Conservation (phyloP, 192 early-diverging fungal species). For the Podila verticillata region DNA sequence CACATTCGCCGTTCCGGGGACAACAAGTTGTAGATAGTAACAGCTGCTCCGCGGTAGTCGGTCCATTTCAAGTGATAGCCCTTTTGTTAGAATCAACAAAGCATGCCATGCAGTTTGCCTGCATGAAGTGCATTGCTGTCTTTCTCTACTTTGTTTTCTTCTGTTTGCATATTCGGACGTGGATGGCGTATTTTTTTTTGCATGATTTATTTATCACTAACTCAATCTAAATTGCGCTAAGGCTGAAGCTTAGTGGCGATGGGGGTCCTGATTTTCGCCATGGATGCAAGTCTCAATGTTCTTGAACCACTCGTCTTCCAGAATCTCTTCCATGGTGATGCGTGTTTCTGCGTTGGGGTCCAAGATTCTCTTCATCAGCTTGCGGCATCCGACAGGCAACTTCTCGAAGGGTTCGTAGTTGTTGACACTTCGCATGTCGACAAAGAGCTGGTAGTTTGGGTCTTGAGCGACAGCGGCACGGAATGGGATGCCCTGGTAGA, state of each 20-base stretch:
- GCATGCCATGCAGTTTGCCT: not conserved
- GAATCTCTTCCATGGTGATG: slow-evolving; percentile 72
- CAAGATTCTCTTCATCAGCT: slow-evolving; percentile 82
- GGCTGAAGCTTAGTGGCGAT: slow-evolving; percentile 23
- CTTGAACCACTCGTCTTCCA: slow-evolving; percentile 83
- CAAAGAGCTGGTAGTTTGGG: slow-evolving; percentile 70
- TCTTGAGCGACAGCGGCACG: slow-evolving; percentile 68
- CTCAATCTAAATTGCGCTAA: not conserved
- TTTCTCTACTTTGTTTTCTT: not conserved
- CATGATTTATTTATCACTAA: not conserved
- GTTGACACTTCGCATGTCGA: slow-evolving; percentile 56
- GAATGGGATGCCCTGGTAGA: slow-evolving; percentile 75
- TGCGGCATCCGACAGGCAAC: slow-evolving; percentile 70
- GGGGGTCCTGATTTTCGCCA: slow-evolving; percentile 50
- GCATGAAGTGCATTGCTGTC: not conserved
- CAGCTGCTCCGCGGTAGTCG: too few species aligned
- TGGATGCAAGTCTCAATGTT: slow-evolving; percentile 68
- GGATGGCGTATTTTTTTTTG: not conserved
- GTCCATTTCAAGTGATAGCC: too few species aligned
- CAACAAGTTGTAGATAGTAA: too few species aligned
- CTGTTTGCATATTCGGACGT: not conserved
- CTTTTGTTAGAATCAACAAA: too few species aligned
- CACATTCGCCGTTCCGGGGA: too few species aligned
- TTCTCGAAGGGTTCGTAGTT: slow-evolving; percentile 82
- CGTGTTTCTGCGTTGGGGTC: slow-evolving; percentile 81